Evolutionary conservation across 2,329 filamentous ascomycete species (phyloP).

Genomic region (Septoria linicola): DNA sequence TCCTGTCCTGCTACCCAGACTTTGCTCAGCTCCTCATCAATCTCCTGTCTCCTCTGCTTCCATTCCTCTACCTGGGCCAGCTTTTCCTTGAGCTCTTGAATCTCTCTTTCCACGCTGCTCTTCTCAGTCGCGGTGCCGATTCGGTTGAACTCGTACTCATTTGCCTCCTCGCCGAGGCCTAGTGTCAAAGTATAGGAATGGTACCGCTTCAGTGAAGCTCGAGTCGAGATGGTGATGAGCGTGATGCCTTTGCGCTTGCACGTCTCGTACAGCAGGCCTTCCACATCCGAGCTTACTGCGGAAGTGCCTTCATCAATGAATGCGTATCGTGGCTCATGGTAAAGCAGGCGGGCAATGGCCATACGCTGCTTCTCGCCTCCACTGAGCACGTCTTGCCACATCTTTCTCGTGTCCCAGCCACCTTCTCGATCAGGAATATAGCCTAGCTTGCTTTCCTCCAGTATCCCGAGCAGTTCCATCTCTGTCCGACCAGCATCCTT

Average conservation of each 20-base stretch:
- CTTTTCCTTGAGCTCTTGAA: slow-evolving; percentile 77
- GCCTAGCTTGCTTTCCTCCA: slow-evolving; percentile 81
- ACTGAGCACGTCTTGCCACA: slow-evolving; percentile 97
- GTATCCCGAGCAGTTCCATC: slow-evolving; percentile 69
- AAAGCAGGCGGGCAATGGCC: slow-evolving; percentile 83
- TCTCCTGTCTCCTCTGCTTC: slow-evolving; percentile 74
- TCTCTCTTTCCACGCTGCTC: slow-evolving; percentile 85
- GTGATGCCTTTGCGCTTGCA: slow-evolving; percentile 90
- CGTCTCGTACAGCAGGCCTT: slow-evolving; percentile 87
- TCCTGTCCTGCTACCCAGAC: slow-evolving; percentile 57
- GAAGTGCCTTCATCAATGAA: slow-evolving; percentile 95
- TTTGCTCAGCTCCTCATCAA: slow-evolving; percentile 73
- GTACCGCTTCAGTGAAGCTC: slow-evolving; percentile 91
- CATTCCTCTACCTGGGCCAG: slow-evolving; percentile 79
- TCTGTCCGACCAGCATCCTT: slow-evolving; percentile 74
- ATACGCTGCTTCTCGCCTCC: slow-evolving; percentile 97
- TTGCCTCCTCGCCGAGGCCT: slow-evolving; percentile 75
- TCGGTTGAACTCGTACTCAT: slow-evolving; percentile 87
- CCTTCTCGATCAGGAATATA: slow-evolving; percentile 91
- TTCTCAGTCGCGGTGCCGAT: slow-evolving; percentile 95
- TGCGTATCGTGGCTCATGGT: slow-evolving; percentile 92
- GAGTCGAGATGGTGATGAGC: slow-evolving; percentile 91
- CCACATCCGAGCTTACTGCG: slow-evolving; percentile 90
- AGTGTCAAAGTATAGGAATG: slow-evolving; percentile 88
- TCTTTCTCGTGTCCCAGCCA: slow-evolving; percentile 93